Conservation (phyloP, 495 filamentous ascomycete species). For the Rhizodiscina lignyota region DNA sequence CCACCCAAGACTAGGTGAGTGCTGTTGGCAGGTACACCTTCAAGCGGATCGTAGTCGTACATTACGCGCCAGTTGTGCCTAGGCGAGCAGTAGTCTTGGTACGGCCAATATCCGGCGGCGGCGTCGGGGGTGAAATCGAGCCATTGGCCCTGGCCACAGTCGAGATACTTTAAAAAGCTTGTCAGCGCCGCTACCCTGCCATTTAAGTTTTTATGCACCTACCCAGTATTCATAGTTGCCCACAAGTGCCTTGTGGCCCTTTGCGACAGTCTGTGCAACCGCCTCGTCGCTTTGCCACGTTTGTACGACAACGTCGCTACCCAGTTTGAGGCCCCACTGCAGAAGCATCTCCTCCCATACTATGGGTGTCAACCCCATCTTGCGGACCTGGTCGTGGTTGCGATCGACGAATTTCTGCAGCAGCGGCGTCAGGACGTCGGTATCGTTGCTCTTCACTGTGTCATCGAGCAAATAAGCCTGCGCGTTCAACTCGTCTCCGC, state of each 20-base stretch:
- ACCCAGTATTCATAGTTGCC: constrained; percentile 67
- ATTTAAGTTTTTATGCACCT: too few relatives aligned
- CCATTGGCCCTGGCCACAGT: constrained; percentile 68
- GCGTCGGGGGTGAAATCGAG: constrained; percentile 41
- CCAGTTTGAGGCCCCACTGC: constrained; percentile 54
- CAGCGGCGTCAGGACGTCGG: constrained; percentile 44
- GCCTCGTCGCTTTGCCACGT: constrained; percentile 47
- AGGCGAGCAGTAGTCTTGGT: constrained; percentile 60
- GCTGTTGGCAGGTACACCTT: constrained; percentile 35
- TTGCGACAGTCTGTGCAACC: constrained; percentile 33
- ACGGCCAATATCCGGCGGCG: constrained; percentile 39
- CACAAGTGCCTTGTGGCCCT: constrained; percentile 49
- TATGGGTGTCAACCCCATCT: constrained; percentile 44
- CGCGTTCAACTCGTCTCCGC: constrained; percentile 66
- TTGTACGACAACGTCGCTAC: constrained; percentile 49
- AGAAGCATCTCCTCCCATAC: constrained; percentile 75
- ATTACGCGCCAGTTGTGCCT: constrained; percentile 61
- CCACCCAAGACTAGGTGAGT: constrained; percentile 55
- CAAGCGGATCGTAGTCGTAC: constrained; percentile 57
- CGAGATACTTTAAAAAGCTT: too few relatives aligned
- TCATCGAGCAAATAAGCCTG: constrained; percentile 59
- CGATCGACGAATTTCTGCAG: constrained; percentile 55
- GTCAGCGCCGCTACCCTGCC: too few relatives aligned
- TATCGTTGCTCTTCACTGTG: constrained; percentile 43
- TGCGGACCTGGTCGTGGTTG: constrained; percentile 40